These are phyloP conservation scores for Codiaeum variegatum DNA, from an alignment of 441 rosid genomes.

Conservation along the genomic window DNA sequence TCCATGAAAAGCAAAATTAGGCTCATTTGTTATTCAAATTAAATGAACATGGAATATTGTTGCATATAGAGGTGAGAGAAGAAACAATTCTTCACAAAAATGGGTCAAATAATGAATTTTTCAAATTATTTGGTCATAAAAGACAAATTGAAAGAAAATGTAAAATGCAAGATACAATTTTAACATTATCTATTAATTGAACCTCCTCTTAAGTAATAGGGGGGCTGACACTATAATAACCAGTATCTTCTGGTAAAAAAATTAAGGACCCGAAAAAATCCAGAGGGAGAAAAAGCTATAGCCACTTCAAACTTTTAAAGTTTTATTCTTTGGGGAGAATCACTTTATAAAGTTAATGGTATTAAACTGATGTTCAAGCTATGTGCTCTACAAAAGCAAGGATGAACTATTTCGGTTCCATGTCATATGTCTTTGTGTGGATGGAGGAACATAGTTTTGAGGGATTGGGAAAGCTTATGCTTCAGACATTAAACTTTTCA, in stretches of 20 bases:
- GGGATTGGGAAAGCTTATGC: background rate
- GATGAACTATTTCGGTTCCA: background rate
- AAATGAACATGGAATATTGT: background rate
- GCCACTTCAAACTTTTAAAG: no score
- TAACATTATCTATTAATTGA: background rate
- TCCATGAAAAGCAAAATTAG: no score
- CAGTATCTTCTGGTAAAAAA: no score
- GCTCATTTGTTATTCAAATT: no score
- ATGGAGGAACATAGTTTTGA: background rate
- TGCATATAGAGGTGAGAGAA: background rate
- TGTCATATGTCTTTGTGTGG: background rate
- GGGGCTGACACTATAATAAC: no score
- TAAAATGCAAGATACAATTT: background rate
- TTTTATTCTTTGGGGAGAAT: no score
- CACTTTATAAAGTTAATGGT: background rate
- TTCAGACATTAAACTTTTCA: background rate
- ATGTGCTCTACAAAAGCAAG: background rate
- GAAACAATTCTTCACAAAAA: background rate
- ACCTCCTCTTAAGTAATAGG: background rate
- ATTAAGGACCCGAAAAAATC: background rate
- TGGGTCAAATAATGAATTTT: background rate
- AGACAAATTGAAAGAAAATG: background rate
- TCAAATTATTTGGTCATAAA: background rate
- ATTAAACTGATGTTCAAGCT: conserved; percentile 1
- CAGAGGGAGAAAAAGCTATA: background rate